A percentile compares a stretch with the other conserved stretches of the same genome.
Evolutionary conservation across 805 yeast genomes (phyloP).

Genomic region (Wickerhamomyces bisporus): DNA sequence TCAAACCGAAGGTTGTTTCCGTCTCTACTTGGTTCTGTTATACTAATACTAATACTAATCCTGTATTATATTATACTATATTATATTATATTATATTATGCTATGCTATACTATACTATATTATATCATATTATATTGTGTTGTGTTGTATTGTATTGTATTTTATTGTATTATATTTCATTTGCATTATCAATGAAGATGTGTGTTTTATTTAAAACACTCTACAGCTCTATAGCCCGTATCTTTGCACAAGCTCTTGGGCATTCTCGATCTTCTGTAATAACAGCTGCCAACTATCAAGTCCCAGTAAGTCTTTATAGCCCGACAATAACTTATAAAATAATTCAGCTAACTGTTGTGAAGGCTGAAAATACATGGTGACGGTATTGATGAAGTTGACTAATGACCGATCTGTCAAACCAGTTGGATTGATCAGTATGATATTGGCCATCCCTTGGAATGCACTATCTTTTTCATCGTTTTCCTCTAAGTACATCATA

Average conservation of each 20-base stretch:
- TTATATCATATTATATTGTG: too few species aligned
- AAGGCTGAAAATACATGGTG: constrained; percentile 48
- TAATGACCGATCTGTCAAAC: constrained; percentile 46
- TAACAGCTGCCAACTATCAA: constrained; percentile 25
- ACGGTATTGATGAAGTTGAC: constrained; percentile 54
- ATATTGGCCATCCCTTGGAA: constrained; percentile 78
- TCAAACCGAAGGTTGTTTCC: too few species aligned
- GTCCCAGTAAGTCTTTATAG: constrained; percentile 43
- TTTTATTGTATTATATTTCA: too few species aligned
- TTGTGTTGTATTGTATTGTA: too few species aligned
- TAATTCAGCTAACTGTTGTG: constrained; percentile 36
- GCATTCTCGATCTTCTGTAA: constrained; percentile 18
- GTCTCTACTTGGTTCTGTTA: too few species aligned
- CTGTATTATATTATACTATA: too few species aligned
- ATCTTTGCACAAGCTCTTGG: constrained; percentile 14
- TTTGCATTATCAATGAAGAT: too few species aligned
- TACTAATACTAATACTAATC: too few species aligned
- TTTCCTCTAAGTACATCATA: constrained; percentile 63
- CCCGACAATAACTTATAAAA: constrained; percentile 42
- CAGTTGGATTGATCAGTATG: constrained; percentile 61
- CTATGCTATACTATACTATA: too few species aligned
- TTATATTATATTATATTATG: too few species aligned
- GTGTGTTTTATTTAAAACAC: too few species aligned
- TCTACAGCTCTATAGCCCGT: constrained; percentile 10
- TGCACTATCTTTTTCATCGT: constrained; percentile 85